Conservation (phyloP, 768 basidiomycete species). For the Mycena latifolia region DNA sequence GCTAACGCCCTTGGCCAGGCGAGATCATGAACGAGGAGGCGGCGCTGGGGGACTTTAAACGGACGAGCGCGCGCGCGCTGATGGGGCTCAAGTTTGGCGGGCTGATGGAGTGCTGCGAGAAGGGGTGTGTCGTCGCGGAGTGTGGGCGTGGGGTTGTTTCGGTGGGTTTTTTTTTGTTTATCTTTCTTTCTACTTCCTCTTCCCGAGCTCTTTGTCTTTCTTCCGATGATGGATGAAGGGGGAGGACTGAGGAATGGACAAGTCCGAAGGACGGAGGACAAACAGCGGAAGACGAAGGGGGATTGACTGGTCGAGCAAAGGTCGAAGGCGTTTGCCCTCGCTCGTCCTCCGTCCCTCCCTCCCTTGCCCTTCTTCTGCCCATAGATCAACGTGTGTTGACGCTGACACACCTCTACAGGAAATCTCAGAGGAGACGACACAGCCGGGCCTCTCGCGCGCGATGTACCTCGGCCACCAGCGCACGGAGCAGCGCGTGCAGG, state of each 20-base stretch:
- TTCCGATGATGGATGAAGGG: too few relatives aligned
- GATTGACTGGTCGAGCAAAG: too few relatives aligned
- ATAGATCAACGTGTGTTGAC: too few relatives aligned
- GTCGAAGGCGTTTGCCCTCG: too few relatives aligned
- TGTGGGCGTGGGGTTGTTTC: conserved; percentile 12
- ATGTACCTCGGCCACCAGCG: conserved; percentile 78
- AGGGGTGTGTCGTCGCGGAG: conserved; percentile 61
- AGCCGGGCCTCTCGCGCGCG: conserved; percentile 81
- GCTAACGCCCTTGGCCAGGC: background rate
- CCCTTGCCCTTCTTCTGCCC: background rate
- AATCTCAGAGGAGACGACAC: conserved; percentile 84
- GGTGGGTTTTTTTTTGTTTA: conserved; percentile 8
- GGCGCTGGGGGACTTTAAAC: conserved; percentile 85
- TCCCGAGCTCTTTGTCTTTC: background rate
- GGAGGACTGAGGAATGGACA: too few relatives aligned
- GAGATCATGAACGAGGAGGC: conserved; percentile 90
- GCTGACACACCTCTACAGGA: conserved; percentile 55
- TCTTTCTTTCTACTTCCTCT: background rate
- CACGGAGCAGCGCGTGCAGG: conserved; percentile 70
- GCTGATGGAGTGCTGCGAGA: conserved; percentile 86
- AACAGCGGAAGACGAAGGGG: too few relatives aligned
- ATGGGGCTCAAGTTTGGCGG: conserved; percentile 92
- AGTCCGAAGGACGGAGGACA: too few relatives aligned
- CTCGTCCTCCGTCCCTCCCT: background rate
- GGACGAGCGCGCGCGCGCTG: conserved; percentile 73